Evolutionary conservation across 305 asterid species (phyloP), one percentile per base, ranked within the genome.

Genomic region (Fraxinus greggii): DNA sequence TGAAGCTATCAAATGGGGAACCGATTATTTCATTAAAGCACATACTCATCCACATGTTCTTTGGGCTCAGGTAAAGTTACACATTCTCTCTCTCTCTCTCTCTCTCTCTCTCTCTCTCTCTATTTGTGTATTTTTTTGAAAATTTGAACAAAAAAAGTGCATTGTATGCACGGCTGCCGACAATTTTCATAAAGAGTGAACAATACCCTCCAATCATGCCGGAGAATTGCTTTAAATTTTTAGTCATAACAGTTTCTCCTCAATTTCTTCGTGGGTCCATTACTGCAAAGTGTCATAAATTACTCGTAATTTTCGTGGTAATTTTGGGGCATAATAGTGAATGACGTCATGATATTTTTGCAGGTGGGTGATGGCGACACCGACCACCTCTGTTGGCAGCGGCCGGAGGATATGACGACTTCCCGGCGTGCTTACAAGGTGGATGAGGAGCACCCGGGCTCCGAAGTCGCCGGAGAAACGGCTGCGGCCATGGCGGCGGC

Each of bases 1-100:
- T 33, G 92, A 93, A 73, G 98, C 98, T 0, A 92, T 95, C 79
- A 95, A 95, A 80, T 95, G 98, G 98, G 98, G 98, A 4, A 92
- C 97, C 23, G 98, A 95, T 89, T 95, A 93, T 77, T 93, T 95
- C 94, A 92, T 92, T 69, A 95, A 95, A 86, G 97, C 98, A 0
- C 98, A 95, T 79, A 88, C 97, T 76, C 92, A 90, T 73, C 97
- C 95, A 5, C 75, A 91, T 82, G 97, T 93, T 40, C 83, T 95
- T 1, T 95, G 98, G 98, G 91, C 93, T 31, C 97, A 95, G 96
- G 98, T 93, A 10, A 77, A 35, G 21, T 78, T 10, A 5, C 35
- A 21, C 19, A 3, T 0, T 28, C 0, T 75, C 0, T 31, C 74
- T 67, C 38, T 19, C 28, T 2, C 74, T 67, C 38, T 19, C 28